These are phyloP conservation scores for Blastobotrys chiropterorum DNA, from an alignment of 805 yeast genomes.

Conservation along the genomic window DNA sequence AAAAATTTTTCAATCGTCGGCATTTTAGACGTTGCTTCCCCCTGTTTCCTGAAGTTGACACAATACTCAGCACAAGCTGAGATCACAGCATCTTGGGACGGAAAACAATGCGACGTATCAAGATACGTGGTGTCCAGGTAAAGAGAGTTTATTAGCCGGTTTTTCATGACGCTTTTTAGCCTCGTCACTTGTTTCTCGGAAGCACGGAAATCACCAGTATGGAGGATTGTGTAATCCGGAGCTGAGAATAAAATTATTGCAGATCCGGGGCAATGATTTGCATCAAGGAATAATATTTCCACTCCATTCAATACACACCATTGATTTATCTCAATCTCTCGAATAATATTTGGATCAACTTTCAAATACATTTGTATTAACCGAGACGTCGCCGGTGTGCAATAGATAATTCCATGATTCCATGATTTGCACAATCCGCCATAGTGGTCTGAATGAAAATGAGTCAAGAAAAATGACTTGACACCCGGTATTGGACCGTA, in stretches of 20 bases:
- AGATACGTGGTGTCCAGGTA: slow-evolving; percentile 91
- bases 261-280: slow-evolving; percentile 98
- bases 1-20: slow-evolving; percentile 19
- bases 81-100: slow-evolving; percentile 67
- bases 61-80: slow-evolving; percentile 50
- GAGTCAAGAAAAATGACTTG: slow-evolving; percentile 37
- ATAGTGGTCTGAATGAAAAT: slow-evolving; percentile 93
- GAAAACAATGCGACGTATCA: slow-evolving; percentile 68
- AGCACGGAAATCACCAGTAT: slow-evolving; percentile 93
- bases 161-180: slow-evolving; percentile 24
- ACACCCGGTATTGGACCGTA: slow-evolving; percentile 31
- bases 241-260: slow-evolving; percentile 65
- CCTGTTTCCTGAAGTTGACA: slow-evolving; percentile 33
- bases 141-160: slow-evolving; percentile 45
- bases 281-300: slow-evolving; percentile 62
- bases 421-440: slow-evolving; percentile 77
- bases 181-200: slow-evolving; percentile 44
- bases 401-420: slow-evolving; percentile 65
- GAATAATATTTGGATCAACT: slow-evolving; percentile 41
- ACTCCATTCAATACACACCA: slow-evolving; percentile 38
- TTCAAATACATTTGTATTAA: slow-evolving; percentile 51
- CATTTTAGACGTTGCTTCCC: slow-evolving; percentile 8
- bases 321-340: slow-evolving; percentile 39
- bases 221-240: slow-evolving; percentile 42
- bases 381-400: slow-evolving; percentile 63